These are phyloP conservation scores for Fusarium buxicola DNA, from an alignment of 2,329 filamentous ascomycete species.

Conservation along the genomic window DNA sequence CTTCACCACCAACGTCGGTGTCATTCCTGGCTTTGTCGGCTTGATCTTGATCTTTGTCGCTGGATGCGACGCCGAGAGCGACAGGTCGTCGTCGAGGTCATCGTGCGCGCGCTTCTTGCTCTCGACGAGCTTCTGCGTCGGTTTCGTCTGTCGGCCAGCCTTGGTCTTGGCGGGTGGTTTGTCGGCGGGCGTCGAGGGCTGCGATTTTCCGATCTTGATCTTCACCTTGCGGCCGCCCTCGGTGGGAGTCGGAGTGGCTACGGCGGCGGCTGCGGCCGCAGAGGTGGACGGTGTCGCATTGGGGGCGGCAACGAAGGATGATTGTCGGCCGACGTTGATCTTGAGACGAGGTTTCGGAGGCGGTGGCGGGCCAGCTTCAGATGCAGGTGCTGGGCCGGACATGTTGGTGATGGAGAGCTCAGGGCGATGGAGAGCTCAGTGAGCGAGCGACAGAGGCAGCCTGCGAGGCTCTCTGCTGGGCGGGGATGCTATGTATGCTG, in stretches of 20 bases:
- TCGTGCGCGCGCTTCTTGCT: constrained; percentile 72
- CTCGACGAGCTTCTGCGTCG: constrained; percentile 67
- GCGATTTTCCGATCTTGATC: constrained; percentile 56
- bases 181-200: constrained; percentile 53
- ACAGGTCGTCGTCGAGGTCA: constrained; percentile 61
- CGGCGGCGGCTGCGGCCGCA: not conserved
- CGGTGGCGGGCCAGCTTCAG: constrained; percentile 41
- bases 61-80: constrained; percentile 49
- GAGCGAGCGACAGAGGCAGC: not conserved
- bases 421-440: constrained; percentile 10
- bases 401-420: constrained; percentile 40
- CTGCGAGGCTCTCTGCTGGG: constrained; percentile 19
- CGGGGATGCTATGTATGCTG: constrained; percentile 2
- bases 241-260: constrained; percentile 40
- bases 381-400: constrained; percentile 43
- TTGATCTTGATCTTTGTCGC: constrained; percentile 67
- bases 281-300: constrained; percentile 34
- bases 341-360: constrained; percentile 55
- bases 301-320: constrained; percentile 50
- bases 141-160: constrained; percentile 69
- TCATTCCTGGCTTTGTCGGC: constrained; percentile 52
- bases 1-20: constrained; percentile 62
- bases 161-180: constrained; percentile 64
- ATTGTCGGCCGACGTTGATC: constrained; percentile 53
- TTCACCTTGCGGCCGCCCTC: constrained; percentile 55